Evolutionary conservation across 2,329 filamentous ascomycete species (phyloP), one percentile per base, ranked within the genome.

Genomic region (Zymoseptoria passerinii): DNA sequence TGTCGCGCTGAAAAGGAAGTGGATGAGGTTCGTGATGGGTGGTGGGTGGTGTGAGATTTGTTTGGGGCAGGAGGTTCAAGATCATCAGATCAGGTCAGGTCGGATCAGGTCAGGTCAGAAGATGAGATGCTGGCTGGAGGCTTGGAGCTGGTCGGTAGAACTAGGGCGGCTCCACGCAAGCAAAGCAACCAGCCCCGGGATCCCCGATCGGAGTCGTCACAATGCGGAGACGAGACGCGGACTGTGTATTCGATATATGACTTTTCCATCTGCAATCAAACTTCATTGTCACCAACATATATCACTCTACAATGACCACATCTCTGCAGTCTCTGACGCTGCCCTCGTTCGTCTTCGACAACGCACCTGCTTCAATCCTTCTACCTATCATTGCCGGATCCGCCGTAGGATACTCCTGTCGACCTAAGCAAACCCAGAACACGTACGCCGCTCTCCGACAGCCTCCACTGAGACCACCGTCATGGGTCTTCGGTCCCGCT

Each of bases 241-340:
- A 8, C 29, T 35, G 29, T 44, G 23, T 23, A 23, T 23, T 23
- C 23, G 23, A 16, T 16, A 44, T 44, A 44, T 6, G 7, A n/a
- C 28, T 16, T 44, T 13, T 4, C 16, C 23, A 23, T 16, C 35
- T 16, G 35, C 35, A 10, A 44, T 50, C 19, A n/a, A n/a, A 50
- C 49, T 50, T 18, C 49, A 16, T 18, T 50, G 19, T n/a, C n/a
- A 50, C 20, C 49, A 50, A 23, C 3, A 23, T 7, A 44, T 4
- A 44, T 44, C 16, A 44, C 59, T 73, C 59, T 73, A 80, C 61
- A 50, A 95, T 94, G 89, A 92, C 88, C 9, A 85, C 88, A 62
- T 87, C 88, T 73, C 83, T 94, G 60, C 85, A 88, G n/a, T 85
- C 83, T 48, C 75, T 95, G 63, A 91, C 88, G 20, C 79, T 95